Evolutionary conservation across 768 basidiomycete species (phyloP).

Genomic region (Xanthoconium purpureum): DNA sequence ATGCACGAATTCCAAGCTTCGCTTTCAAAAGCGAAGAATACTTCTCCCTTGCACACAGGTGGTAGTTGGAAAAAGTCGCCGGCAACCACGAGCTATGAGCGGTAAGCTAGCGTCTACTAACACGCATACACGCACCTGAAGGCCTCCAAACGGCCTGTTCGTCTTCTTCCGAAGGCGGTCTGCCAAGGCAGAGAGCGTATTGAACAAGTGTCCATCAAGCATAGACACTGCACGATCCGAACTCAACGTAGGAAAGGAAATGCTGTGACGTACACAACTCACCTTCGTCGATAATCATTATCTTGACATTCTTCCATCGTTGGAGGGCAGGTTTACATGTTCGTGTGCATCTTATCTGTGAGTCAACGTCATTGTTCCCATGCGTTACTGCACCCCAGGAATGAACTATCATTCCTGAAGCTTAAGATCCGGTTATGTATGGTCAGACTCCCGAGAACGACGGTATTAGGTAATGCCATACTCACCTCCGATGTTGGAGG

Average conservation of each 20-base stretch:
- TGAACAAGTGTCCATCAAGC: conserved; percentile 62
- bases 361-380: conserved; percentile 37
- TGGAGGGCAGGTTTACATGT: conserved; percentile 52
- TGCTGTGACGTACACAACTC: conserved; percentile 5
- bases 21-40: conserved; percentile 68
- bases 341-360: conserved; percentile 48
- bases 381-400: conserved; percentile 60
- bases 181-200: conserved; percentile 56
- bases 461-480: background rate
- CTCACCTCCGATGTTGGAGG: conserved; percentile 47
- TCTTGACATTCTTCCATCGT: conserved; percentile 56
- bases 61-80: conserved; percentile 63
- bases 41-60: conserved; percentile 44
- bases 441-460: background rate
- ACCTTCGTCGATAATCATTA: conserved; percentile 69
- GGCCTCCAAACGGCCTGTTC: conserved; percentile 58
- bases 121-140: conserved; percentile 43
- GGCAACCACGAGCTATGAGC: conserved; percentile 44
- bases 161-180: conserved; percentile 48
- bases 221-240: conserved; percentile 51
- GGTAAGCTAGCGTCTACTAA: background rate
- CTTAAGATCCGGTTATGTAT: conserved; percentile 23
- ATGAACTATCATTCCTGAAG: conserved; percentile 56
- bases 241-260: background rate
- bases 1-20: conserved; percentile 42